Evolutionary conservation across 2,329 filamentous ascomycete genomes (phyloP).

Genomic region (Eutypella sp.): DNA sequence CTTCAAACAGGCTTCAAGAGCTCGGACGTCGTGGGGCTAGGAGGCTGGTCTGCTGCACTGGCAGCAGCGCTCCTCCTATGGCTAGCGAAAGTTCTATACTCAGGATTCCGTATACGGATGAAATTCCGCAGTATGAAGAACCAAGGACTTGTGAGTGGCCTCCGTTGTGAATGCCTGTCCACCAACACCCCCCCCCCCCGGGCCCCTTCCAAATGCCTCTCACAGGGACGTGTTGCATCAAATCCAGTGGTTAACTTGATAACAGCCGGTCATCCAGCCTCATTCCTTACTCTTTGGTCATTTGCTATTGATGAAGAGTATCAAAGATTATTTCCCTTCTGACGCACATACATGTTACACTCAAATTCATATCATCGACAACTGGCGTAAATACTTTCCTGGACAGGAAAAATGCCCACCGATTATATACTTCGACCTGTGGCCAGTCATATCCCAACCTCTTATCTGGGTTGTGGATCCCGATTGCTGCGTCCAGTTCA

Average conservation of each 20-base stretch:
- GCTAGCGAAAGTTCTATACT: neutral
- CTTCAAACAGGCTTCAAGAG: too few relatives aligned
- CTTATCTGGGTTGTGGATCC: conserved; percentile 6
- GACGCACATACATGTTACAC: conserved; percentile 4
- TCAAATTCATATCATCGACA: neutral
- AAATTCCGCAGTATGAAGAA: neutral
- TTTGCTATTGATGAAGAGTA: neutral
- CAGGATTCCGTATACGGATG: neutral
- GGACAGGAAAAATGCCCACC: conserved; percentile 3
- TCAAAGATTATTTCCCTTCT: neutral
- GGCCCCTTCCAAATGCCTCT: neutral
- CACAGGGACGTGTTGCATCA: neutral
- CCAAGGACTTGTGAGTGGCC: neutral
- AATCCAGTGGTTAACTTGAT: too few relatives aligned
- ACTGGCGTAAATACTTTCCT: conserved; percentile 13
- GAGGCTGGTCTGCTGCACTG: too few relatives aligned
- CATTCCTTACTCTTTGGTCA: conserved; percentile 1
- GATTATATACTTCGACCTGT: conserved; percentile 17
- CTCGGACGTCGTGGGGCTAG: too few relatives aligned
- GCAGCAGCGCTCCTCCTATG: too few relatives aligned
- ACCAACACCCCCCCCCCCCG: neutral
- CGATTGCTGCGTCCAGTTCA: conserved; percentile 7
- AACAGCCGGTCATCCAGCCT: neutral
- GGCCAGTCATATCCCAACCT: conserved; percentile 12
- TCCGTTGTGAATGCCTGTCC: too few relatives aligned